Evolutionary conservation across 495 filamentous ascomycete species (phyloP), one percentile per base, ranked within the genome.

Genomic region (Collariella sp.): DNA sequence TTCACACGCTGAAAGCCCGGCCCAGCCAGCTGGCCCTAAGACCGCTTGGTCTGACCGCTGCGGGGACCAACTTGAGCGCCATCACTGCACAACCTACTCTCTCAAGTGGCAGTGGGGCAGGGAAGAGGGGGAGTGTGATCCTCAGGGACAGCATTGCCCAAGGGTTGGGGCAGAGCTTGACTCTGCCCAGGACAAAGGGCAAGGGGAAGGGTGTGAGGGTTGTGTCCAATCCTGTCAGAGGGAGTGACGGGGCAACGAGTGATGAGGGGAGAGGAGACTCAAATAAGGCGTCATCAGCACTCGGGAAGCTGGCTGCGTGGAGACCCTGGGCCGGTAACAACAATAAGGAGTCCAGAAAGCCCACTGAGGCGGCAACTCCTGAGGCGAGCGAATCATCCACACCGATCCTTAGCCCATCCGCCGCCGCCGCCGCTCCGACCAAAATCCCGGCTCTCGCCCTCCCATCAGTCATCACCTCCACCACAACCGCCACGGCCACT

Each of bases 21-120:
- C 77, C 78, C 10, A 77, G 75, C 22, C 78, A 81, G 48, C 67
- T 79, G 12, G 69, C 70, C 0, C 70, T 81, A 6, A 56, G 69
- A 6, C 73, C 67, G 6, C 65, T 75, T 7, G 75, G 76, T 18
- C 60, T 71, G 6, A 72, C 68, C 2, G 62, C 69, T 10, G 67
- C 74, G 3, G 67, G 75, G 6, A 75, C 70, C 0, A 68, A 69
- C 10, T 53, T 76, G 43, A 73, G 72, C 52, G 65, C 60, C 26
- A 55, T 73, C 49, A 70, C 63, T 19, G 70, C 76, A 36, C 61
- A 62, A 55, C 67, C 73, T n/a, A 69, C 70, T 33, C 38, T 76
- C 1, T 64, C 69, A 0, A 59, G 66, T 50, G 54, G 60, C 36
- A 45, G 53, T 23, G 50, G 63, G 9, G 43, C 59, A 44, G 59